Evolutionary conservation across 164 flowering plant species (phyloP).

Genomic region (Macadamia tetraphylla): DNA sequence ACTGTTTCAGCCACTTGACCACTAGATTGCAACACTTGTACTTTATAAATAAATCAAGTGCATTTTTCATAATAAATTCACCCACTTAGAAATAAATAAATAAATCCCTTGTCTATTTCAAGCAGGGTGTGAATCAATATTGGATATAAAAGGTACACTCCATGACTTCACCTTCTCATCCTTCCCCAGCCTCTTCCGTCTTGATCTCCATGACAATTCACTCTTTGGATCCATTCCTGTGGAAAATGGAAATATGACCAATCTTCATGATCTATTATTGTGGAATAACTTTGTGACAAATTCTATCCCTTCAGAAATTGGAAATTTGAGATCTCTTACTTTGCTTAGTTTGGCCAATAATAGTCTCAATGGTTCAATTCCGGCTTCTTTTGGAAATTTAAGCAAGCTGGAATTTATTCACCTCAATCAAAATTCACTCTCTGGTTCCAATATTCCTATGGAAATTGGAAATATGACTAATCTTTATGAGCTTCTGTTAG

Average conservation of each 20-base stretch:
- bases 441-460: neutral
- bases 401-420: neutral
- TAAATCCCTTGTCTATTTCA: too few relatives aligned
- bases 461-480: neutral
- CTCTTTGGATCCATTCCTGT: slow-evolving; percentile 1
- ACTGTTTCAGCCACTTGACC: too few relatives aligned
- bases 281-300: too few relatives aligned
- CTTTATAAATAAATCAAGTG: too few relatives aligned
- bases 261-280: neutral
- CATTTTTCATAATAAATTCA: too few relatives aligned
- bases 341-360: too few relatives aligned
- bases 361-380: too few relatives aligned
- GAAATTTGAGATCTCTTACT: too few relatives aligned
- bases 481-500: neutral
- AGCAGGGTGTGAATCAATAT: too few relatives aligned
- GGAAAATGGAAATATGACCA: neutral
- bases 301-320: neutral
- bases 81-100: too few relatives aligned
- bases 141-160: neutral
- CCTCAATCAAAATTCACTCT: neutral
- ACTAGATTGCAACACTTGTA: too few relatives aligned
- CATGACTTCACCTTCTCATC: neutral
- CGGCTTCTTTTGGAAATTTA: too few relatives aligned
- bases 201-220: neutral
- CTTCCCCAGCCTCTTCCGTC: neutral